A percentile compares a stretch with the other conserved stretches of the same genome.
Evolutionary conservation across 768 basidiomycete genomes (phyloP).

Genomic region (Macrolepiota fuliginosa): DNA sequence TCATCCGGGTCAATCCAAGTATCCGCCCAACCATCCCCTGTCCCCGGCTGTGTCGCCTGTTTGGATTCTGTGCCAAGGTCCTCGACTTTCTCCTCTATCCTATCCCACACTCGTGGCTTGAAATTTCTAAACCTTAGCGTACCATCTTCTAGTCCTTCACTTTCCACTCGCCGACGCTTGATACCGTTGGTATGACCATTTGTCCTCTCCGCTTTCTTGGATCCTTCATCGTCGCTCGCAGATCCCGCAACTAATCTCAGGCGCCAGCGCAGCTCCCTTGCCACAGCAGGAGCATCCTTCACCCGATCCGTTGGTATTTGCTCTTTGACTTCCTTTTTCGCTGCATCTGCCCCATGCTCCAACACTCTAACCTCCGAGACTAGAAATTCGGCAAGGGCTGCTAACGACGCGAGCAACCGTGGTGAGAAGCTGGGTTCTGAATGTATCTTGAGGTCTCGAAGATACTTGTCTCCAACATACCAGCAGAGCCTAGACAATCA

Average conservation of each 20-base stretch:
- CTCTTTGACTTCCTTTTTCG: slow-evolving; percentile 77
- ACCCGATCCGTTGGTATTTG: slow-evolving; percentile 79
- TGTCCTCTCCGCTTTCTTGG: slow-evolving; percentile 23
- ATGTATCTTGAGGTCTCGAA: slow-evolving; percentile 64
- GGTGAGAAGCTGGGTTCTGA: slow-evolving; percentile 28
- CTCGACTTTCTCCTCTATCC: slow-evolving; percentile 25
- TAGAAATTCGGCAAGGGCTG: slow-evolving; percentile 73
- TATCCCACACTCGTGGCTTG: slow-evolving; percentile 67
- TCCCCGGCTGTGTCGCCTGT: not conserved
- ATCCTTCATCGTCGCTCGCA: slow-evolving; percentile 65
- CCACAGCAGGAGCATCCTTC: slow-evolving; percentile 78
- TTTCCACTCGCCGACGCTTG: slow-evolving; percentile 43
- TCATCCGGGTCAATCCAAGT: slow-evolving; percentile 3
- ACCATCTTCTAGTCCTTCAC: slow-evolving; percentile 24
- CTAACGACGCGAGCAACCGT: slow-evolving; percentile 71
- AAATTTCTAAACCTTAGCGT: slow-evolving; percentile 58
- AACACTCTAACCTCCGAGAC: slow-evolving; percentile 72
- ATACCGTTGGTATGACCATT: slow-evolving; percentile 25
- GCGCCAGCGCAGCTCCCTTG: slow-evolving; percentile 86
- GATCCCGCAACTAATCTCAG: slow-evolving; percentile 59
- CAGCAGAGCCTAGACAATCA: slow-evolving; percentile 68
- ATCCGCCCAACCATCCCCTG: slow-evolving; percentile 19
- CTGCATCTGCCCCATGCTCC: slow-evolving; percentile 67
- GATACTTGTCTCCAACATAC: slow-evolving; percentile 85
- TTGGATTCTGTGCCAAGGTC: slow-evolving; percentile 5